Conservation (phyloP, 805 yeast genomes). For the Pichia rugopelliculosa region DNA sequence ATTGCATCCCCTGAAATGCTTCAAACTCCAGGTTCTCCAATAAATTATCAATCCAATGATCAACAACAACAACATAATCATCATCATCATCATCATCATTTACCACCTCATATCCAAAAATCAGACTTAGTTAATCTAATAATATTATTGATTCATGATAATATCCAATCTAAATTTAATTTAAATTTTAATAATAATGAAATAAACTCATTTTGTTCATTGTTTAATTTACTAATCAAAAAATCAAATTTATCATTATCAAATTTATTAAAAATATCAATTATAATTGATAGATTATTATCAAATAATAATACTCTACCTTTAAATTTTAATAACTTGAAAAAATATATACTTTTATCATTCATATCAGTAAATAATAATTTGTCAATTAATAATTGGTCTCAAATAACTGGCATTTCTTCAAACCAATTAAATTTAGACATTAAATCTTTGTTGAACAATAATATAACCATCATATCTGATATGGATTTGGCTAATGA, state of each 20-base stretch:
- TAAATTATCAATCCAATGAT: neutral
- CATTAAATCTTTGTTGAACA: neutral
- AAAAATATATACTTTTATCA: neutral
- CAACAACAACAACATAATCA: neutral
- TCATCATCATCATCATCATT: neutral
- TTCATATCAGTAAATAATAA: neutral
- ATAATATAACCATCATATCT: neutral
- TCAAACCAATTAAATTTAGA: neutral
- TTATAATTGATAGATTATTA: neutral
- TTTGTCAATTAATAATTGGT: neutral
- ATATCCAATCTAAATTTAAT: constrained; percentile 2
- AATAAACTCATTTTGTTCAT: neutral
- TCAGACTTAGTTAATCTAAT: constrained; percentile 4
- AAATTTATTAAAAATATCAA: neutral
- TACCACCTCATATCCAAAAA: neutral
- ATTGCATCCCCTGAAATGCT: neutral
- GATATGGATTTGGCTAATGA: neutral
- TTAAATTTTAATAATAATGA: neutral
- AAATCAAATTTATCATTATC: constrained; percentile 1
- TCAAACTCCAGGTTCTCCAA: neutral
- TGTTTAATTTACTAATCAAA: neutral
- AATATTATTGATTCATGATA: constrained; percentile 3
- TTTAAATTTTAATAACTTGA: neutral
- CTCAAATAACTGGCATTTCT: constrained; percentile 3
- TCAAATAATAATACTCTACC: neutral